A percentile compares a stretch with the other conserved stretches of the same genome.
Evolutionary conservation across 2,329 filamentous ascomycete species (phyloP).

Genomic region (Moelleriella libera): DNA sequence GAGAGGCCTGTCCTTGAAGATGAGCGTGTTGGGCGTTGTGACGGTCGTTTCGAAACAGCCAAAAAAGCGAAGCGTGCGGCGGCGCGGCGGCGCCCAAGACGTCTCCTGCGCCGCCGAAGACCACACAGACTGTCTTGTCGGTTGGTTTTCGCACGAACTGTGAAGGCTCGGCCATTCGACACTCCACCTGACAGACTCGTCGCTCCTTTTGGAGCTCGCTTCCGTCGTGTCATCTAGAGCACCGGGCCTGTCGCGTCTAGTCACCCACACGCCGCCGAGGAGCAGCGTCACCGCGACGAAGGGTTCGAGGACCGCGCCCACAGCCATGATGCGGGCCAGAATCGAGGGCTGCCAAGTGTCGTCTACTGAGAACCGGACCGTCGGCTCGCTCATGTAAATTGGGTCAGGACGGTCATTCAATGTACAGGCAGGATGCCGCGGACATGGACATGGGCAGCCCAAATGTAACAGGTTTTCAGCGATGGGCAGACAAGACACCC

Average conservation of each 20-base stretch:
- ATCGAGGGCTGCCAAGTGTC: neutral
- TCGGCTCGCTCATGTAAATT: too few species aligned
- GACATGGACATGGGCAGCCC: too few species aligned
- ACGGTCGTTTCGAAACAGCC: conserved; percentile 14
- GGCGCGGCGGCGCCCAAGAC: conserved; percentile 12
- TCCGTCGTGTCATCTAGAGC: conserved; percentile 7
- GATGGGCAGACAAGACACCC: too few species aligned
- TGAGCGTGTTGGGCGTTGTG: conserved; percentile 32
- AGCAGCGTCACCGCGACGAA: conserved; percentile 26
- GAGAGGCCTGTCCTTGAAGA: conserved; percentile 44
- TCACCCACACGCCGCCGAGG: conserved; percentile 29
- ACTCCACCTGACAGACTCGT: conserved; percentile 10
- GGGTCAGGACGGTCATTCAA: too few species aligned
- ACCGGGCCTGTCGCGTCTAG: conserved; percentile 21
- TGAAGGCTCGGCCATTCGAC: too few species aligned
- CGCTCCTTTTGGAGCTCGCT: conserved; percentile 13
- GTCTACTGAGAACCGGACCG: neutral
- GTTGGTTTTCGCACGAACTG: too few species aligned
- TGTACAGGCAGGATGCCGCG: too few species aligned
- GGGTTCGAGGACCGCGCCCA: conserved; percentile 26
- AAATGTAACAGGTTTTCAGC: too few species aligned
- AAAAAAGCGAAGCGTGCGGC: conserved; percentile 18
- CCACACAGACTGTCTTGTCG: too few species aligned
- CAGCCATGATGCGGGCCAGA: conserved; percentile 15
- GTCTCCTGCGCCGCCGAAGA: too few species aligned